Evolutionary conservation across 768 basidiomycete genomes (phyloP).

Genomic region (Hydnomerulius pinastri): DNA sequence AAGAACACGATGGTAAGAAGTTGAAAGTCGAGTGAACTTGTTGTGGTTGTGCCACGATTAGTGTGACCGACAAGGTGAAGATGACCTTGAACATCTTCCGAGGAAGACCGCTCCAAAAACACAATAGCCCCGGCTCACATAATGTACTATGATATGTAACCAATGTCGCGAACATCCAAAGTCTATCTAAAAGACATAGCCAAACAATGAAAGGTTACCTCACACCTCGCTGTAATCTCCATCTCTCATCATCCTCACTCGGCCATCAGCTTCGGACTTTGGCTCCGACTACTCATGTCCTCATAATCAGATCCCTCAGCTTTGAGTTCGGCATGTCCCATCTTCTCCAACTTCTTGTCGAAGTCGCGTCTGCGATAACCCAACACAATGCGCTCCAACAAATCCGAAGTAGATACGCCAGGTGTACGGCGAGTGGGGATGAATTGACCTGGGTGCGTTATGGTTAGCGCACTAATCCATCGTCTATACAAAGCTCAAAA

Average conservation of each 20-base stretch:
- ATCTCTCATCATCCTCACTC: not conserved
- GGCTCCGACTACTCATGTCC: slow-evolving; percentile 6
- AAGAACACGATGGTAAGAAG: slow-evolving; percentile 23
- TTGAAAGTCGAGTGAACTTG: slow-evolving; percentile 14
- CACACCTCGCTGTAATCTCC: not conserved
- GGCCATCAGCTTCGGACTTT: not conserved
- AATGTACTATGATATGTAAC: slow-evolving; percentile 10
- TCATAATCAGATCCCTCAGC: slow-evolving; percentile 49
- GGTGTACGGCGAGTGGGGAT: slow-evolving; percentile 94
- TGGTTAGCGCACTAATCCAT: slow-evolving; percentile 2
- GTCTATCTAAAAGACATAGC: too few species aligned
- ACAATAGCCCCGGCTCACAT: slow-evolving; percentile 3
- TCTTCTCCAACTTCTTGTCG: slow-evolving; percentile 87
- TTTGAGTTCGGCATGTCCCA: slow-evolving; percentile 74
- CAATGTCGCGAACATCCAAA: not conserved
- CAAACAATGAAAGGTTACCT: not conserved
- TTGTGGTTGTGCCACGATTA: not conserved
- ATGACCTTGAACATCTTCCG: too few species aligned
- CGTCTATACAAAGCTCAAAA: not conserved
- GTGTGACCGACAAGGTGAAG: too few species aligned
- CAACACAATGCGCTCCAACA: slow-evolving; percentile 88
- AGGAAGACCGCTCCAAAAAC: too few species aligned
- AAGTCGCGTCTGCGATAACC: slow-evolving; percentile 85
- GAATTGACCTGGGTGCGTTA: slow-evolving; percentile 70
- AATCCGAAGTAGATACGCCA: slow-evolving; percentile 89